Percentiles rank a stretch among this genome's conserved stretches.
phyloP scores from a whole-genome alignment of 352 stramenopile genomes.

The Albugo candida region DNA sequence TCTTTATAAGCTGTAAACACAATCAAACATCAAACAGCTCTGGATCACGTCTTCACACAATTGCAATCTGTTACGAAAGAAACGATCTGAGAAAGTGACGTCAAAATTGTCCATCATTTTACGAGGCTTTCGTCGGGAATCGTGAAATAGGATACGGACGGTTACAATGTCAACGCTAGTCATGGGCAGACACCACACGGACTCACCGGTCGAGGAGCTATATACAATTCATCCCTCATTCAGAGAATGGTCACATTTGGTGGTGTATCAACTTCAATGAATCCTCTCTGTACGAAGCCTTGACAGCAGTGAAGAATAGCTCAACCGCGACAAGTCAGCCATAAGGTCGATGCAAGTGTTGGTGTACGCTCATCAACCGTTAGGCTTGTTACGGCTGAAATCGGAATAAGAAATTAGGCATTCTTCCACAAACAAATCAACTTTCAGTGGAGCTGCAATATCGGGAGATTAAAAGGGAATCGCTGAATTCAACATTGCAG shows the following conservation, averaged over 20 bases:
- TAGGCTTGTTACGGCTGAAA: conserved; percentile 48
- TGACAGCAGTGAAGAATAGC: too few species aligned
- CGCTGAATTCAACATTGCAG: conserved; percentile 44
- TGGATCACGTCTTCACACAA: conserved; percentile 52
- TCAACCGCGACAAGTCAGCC: too few species aligned
- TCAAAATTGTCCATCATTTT: conserved; percentile 62
- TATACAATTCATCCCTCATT: conserved; percentile 54
- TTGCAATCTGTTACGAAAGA: too few species aligned
- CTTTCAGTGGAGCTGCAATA: conserved; percentile 42
- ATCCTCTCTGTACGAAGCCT: too few species aligned
- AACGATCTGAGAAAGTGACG: too few species aligned
- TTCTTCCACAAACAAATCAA: conserved; percentile 59
- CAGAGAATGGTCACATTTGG: conserved; percentile 30
- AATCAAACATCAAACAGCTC: conserved; percentile 60
- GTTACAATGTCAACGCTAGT: too few species aligned
- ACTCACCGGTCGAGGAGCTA: conserved; percentile 39
- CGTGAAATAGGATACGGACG: conserved; percentile 24
- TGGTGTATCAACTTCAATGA: too few species aligned
- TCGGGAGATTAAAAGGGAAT: conserved; percentile 70
- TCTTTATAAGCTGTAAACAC: conserved; percentile 14
- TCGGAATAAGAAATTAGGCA: conserved; percentile 57
- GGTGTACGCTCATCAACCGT: conserved; percentile 61
- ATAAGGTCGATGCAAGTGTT: conserved; percentile 33
- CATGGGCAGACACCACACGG: too few species aligned
- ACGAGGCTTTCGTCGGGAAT: conserved; percentile 48